These are phyloP conservation scores for Dioscorea cayenensis DNA, from an alignment of 116 monocot species.

Conservation along the genomic window DNA sequence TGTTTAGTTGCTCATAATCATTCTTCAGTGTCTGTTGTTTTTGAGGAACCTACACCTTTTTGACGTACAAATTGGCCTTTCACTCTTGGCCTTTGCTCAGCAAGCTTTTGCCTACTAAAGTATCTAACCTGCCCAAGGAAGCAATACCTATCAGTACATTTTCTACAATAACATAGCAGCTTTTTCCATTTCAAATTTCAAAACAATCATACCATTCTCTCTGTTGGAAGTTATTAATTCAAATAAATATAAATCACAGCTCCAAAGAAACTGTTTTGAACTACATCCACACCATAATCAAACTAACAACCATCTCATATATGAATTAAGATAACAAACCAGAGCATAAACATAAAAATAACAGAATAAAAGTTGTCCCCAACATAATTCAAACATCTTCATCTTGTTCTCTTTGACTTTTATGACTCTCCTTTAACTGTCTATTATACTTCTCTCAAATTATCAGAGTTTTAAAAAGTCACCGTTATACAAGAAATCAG, in stretches of 20 bases:
- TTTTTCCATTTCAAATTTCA: neutral
- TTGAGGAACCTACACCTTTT: conserved; percentile 17
- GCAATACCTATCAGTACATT: neutral
- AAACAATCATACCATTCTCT: neutral
- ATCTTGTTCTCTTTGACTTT: neutral
- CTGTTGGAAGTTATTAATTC: neutral
- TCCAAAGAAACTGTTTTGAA: neutral
- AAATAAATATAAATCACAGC: neutral
- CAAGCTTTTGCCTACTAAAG: conserved; percentile 81
- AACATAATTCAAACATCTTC: neutral
- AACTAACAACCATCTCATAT: neutral
- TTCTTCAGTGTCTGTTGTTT: conserved; percentile 29
- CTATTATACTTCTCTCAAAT: too few relatives aligned
- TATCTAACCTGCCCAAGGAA: conserved; percentile 66
- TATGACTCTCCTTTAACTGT: neutral
- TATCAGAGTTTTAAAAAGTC: too few relatives aligned
- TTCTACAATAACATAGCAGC: neutral
- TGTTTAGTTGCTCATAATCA: conserved; percentile 6
- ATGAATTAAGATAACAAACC: neutral
- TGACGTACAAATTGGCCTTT: conserved; percentile 94
- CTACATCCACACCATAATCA: neutral
- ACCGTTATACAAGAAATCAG: too few relatives aligned
- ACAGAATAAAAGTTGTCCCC: neutral
- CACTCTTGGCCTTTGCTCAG: conserved; percentile 82
- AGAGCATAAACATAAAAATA: neutral